Percentiles rank a stretch among this genome's conserved stretches.
Evolutionary conservation across 2,329 filamentous ascomycete genomes (phyloP).

Genomic region (Diaporthe eres): DNA sequence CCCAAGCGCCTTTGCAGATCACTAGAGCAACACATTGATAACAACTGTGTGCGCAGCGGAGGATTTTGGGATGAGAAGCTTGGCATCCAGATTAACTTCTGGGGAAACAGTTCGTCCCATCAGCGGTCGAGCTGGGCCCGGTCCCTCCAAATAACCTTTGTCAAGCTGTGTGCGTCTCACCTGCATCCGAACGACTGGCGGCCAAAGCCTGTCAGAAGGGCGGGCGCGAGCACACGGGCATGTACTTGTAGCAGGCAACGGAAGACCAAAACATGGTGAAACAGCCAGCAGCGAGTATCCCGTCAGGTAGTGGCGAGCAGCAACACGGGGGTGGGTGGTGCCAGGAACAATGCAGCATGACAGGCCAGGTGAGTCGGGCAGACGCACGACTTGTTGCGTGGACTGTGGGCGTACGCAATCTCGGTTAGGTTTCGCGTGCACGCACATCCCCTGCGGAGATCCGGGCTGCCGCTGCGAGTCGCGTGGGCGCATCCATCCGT

Average conservation of each 20-base stretch:
- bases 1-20: constrained; percentile 4
- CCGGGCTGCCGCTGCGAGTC: constrained; percentile 32
- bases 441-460: constrained; percentile 24
- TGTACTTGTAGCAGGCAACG: not conserved
- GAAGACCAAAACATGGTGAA: constrained; percentile 19
- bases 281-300: constrained; percentile 24
- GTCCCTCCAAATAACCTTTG: constrained; percentile 34
- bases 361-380: not conserved
- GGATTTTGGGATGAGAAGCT: constrained; percentile 17
- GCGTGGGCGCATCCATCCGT: constrained; percentile 1
- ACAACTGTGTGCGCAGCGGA: not conserved
- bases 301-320: not conserved
- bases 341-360: not conserved
- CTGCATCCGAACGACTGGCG: constrained; percentile 17
- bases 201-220: not conserved
- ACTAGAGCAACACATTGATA: not conserved
- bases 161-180: not conserved
- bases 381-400: constrained; percentile 6
- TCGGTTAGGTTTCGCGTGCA: constrained; percentile 35
- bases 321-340: not conserved
- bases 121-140: not conserved
- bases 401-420: constrained; percentile 12
- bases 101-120: constrained; percentile 34
- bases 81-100: constrained; percentile 38
- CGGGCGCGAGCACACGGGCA: not conserved